Conservation (phyloP, 2,329 filamentous ascomycete genomes). For the Fusarium pilosicola region DNA sequence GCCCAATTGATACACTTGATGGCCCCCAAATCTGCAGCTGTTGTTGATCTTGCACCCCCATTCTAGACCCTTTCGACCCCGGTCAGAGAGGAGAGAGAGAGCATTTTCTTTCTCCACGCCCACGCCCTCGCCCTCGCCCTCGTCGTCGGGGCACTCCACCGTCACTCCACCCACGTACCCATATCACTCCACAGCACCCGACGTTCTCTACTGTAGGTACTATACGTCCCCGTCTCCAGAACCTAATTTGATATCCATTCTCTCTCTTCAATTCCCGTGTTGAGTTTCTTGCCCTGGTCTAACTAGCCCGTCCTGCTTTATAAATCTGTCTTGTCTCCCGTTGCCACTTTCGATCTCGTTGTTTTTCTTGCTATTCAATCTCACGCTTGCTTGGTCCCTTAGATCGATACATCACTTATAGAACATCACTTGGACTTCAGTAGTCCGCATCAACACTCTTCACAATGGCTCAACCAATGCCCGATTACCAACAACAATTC, state of each 20-base stretch:
- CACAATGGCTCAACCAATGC: conserved; percentile 37
- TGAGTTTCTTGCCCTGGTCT: conserved; percentile 20
- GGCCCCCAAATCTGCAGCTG: conserved; percentile 5
- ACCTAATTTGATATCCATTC: conserved; percentile 25
- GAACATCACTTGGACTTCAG: background rate
- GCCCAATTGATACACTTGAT: background rate
- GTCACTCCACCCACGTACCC: conserved; percentile 36
- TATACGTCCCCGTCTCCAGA: background rate
- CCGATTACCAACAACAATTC: conserved; percentile 1
- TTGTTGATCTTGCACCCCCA: conserved; percentile 11
- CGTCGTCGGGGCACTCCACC: conserved; percentile 34
- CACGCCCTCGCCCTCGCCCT: background rate
- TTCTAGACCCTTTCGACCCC: conserved; percentile 25
- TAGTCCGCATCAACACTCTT: background rate
- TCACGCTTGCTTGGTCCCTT: background rate
- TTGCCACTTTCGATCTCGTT: conserved; percentile 1
- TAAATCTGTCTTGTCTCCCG: conserved; percentile 38
- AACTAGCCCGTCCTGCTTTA: conserved; percentile 21
- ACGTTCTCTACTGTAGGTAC: background rate
- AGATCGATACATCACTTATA: background rate
- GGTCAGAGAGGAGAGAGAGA: background rate
- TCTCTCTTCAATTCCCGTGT: conserved; percentile 14
- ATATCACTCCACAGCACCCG: conserved; percentile 27
- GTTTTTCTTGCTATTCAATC: background rate
- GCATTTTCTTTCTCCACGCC: conserved; percentile 28